Base-by-base conservation (phyloP, 2,329 filamentous ascomycete genomes). In the Aspergillus chevalieri region DNA sequence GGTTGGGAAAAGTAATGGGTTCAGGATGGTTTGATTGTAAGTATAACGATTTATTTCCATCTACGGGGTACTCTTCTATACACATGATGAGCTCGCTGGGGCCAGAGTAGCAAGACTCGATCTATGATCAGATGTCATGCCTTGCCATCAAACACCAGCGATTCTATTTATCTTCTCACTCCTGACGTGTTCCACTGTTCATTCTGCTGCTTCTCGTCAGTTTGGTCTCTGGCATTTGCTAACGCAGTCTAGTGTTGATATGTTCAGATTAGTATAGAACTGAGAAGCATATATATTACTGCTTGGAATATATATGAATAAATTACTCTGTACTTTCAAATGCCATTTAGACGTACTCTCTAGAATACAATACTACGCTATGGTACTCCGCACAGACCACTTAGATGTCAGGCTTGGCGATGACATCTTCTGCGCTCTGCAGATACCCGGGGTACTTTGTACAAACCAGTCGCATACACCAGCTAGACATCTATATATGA, bases 91-190 rank as follows among this genome's bases (percentile, higher is more conserved):
- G 64, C 61, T 63, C 67, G 75, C 76, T 73, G 74, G 76, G 76
- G 75, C 76, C 75, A 78, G 71, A 78, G 65, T 69, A 76, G 73
- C 58, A 60, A 62, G 59, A 64, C 60, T 65, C 58, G 49, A 53
- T 47, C 17, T 41, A 41, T 41, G 43, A 39, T 48, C 52, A 15
- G 65, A 63, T 64, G 63, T 62, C 55, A 52, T 65, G 66, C 68
- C 50, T 70, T 83, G 81, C 71, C 78, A 82, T 80, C 68, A 79
- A 79, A 64, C 70, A 77, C 81, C 82, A 83, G 82, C 80, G 74
- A 74, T 73, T 75, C 44, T 48, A 68, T 56, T 43, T 30, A 84
- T 84, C 82, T 85, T 84, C 82, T 85, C 82, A 78, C 65, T 54
- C 74, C 67, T 82, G 80, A 82, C 65, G 56, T 48, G 46, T 22